A percentile compares a stretch with the other conserved stretches of the same genome.
Evolutionary conservation across 345 rosid genomes (phyloP).

Genomic region (Sonneratia caseolaris): DNA sequence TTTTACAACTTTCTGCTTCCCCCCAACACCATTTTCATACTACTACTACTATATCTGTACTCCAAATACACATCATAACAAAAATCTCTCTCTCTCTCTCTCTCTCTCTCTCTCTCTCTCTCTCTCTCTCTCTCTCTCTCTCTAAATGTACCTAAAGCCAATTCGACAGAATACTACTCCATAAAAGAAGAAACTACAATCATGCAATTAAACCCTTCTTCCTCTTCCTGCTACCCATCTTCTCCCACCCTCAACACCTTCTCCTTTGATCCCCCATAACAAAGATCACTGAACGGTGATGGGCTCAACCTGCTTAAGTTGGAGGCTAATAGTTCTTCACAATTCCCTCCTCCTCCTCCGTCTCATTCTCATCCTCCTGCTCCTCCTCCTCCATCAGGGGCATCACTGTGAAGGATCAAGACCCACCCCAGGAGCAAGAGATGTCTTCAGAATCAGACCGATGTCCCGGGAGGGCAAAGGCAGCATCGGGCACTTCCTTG

Average conservation of each 20-base stretch:
- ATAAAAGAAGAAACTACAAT: neutral
- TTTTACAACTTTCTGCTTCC: neutral
- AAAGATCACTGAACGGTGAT: neutral
- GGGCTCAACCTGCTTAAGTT: neutral
- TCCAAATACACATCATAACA: no score
- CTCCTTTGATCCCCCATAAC: neutral
- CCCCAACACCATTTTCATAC: neutral
- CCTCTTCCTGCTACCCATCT: neutral
- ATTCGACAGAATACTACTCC: neutral
- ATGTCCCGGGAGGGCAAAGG: neutral
- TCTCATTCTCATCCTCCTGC: neutral
- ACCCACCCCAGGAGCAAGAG: neutral
- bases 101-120: neutral
- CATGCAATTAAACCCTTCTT: neutral
- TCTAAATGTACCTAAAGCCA: neutral
- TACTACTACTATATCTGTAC: no score
- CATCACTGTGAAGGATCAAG: constrained; percentile 11
- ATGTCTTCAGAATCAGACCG: constrained; percentile 2
- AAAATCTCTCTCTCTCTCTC: no score
- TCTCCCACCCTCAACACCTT: constrained; percentile 1
- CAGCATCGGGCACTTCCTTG: constrained; percentile 43
- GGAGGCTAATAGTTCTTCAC: neutral
- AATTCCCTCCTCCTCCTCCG: neutral
- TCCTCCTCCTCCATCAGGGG: neutral
- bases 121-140: neutral